These are phyloP conservation scores for Debaryomyces psychrophilus DNA, from an alignment of 1,139 yeast species.

Conservation along the genomic window DNA sequence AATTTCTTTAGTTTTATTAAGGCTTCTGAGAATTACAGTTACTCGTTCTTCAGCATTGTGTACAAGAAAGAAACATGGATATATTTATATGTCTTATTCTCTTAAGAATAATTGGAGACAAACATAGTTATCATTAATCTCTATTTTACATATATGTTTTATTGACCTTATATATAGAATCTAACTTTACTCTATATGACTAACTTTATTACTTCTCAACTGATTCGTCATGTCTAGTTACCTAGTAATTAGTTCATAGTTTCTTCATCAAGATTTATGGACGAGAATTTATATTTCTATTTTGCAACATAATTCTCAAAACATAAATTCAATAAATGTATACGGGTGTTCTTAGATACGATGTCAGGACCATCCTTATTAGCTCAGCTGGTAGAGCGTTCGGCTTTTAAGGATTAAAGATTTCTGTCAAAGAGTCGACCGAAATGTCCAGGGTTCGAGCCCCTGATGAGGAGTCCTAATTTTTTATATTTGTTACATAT, in stretches of 20 bases:
- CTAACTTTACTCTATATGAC: neutral
- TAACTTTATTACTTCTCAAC: neutral
- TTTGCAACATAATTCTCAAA: no score
- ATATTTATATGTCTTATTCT: no score
- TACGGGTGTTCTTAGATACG: neutral
- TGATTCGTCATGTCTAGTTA: neutral
- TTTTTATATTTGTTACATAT: neutral
- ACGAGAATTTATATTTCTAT: no score
- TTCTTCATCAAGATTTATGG: no score
- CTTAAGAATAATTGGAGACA: no score
- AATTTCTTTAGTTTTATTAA: no score
- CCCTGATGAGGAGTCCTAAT: constrained; percentile 14
- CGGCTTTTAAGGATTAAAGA: constrained; percentile 14
- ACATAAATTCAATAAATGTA: neutral
- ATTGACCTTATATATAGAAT: no score
- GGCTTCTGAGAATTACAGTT: no score
- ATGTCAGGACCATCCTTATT: constrained; percentile 10
- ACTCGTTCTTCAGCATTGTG: no score
- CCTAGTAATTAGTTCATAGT: no score
- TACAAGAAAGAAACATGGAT: no score
- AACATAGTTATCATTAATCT: no score
- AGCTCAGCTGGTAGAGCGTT: constrained; percentile 15
- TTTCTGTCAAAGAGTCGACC: constrained; percentile 14
- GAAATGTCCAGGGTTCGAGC: constrained; percentile 16
- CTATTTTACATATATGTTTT: neutral